Base-by-base conservation (phyloP, 768 basidiomycete species). In the Mycena alexandri region DNA sequence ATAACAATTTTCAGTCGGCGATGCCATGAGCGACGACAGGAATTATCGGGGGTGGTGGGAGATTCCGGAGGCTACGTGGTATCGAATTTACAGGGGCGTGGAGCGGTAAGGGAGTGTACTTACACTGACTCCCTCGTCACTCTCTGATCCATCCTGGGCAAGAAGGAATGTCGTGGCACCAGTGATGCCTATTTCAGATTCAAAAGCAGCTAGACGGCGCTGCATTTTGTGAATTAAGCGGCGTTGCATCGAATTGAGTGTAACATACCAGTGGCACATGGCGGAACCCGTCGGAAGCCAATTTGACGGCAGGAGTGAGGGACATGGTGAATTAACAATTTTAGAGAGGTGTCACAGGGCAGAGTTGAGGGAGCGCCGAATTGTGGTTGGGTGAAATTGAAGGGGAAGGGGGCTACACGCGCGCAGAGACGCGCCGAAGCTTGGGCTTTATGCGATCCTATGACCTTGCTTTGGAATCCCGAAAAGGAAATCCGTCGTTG, bases 401-500 rank as follows among this genome's bases (percentile, higher is more conserved):
- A 19, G 17, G 44, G 17, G 44, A 46, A 9, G 44, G n/a, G 46
- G 46, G 7, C 4, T n/a, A 22, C 21, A 24, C 5, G n/a, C 46
- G n/a, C 21, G 11, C 46, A 47, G 43, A 44, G 43, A 22, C 46
- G n/a, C 21, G 7, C n/a, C 19, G 38, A 10, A 9, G 38, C 38
- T 29, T 29, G 29, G 29, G 6, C 38, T 38, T 38, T 38, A 38
- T 38, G 9, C 38, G 10, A 29, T 29, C 29, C 43, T 16, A 44
- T 13, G 46, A 22, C 46, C 46, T 47, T 47, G 46, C 46, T 47
- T 47, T 47, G 46, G 21, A 7, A 5, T 21, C 21, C 46, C n/a
- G 46, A 47, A 47, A 47, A 47, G 46, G 46, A 47, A 47, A 47
- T 47, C 7, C 46, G 46, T 47, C 46, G n/a, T 47, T 47, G 21